Base-by-base conservation (phyloP, 148 eudicot species). In the Vaccinium vitisidaea region DNA sequence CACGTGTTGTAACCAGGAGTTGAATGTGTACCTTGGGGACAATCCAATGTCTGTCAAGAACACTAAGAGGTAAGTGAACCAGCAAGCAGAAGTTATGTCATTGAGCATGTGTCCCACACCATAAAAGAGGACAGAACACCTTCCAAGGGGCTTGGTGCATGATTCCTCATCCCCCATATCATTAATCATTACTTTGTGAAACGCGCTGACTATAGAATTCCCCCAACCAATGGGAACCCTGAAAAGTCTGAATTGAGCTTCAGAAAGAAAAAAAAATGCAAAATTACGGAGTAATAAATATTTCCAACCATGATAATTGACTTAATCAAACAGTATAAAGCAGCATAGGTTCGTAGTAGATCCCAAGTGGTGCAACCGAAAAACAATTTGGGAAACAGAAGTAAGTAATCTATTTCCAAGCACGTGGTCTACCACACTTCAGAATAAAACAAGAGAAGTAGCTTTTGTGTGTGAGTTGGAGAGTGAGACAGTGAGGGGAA, bases 21-120 rank as follows among this genome's bases (percentile, higher is more conserved):
- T 59, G 55, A 43, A 23, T 48, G 19, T 69, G 73, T 88, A 96
- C 99, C 93, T 88, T 13, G 98, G 91, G 77, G 99, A 90, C 61
- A 96, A 88, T 23, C 98, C 99, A 84, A 96, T 93, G 80, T 93
- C 96, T 18, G 97, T 94, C 86, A 96, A 86, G 90, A 92, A 96
- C 50, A 96, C 97, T 83, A 96, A 83, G 85, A 96, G 93, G 87
- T 96, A 96, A 15, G 99, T 94, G 87, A 94, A 96, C 99, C 99
- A 96, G 87, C 98, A 96, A 32, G 99, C 92, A 63, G 99, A 92
- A 74, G 98, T 96, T 77, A 94, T 91, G 92, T 96, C 99, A 86
- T 96, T 96, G 55, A 96, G 93, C 98, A 96, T 92, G 85, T 96
- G 99, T 0, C 99, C 99, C 48, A 94, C 94, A 6, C 99, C 99